Percentiles rank a stretch among this genome's conserved stretches.
Conservation (phyloP, 2,329 filamentous ascomycete genomes). For the Aspergillus texensis region DNA sequence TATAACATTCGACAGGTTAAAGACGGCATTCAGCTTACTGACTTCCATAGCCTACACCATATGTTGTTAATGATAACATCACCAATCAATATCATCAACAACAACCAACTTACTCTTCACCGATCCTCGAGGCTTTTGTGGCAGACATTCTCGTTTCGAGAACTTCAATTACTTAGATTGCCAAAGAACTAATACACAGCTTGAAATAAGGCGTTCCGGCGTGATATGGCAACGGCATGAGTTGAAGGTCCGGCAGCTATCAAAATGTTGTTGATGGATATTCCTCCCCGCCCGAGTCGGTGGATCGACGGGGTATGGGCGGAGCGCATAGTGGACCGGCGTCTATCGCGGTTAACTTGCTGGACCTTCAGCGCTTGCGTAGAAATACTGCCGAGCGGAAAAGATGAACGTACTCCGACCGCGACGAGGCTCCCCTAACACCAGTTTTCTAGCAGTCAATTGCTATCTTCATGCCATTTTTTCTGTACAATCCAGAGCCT, state of each 20-base stretch:
- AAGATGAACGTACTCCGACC: neutral
- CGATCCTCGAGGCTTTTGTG: slow-evolving; percentile 68
- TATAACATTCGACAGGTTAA: neutral
- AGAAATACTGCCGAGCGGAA: slow-evolving; percentile 5
- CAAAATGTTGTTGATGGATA: slow-evolving; percentile 15
- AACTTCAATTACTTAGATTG: neutral
- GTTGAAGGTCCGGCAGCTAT: neutral
- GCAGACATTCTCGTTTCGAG: slow-evolving; percentile 50
- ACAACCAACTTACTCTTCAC: slow-evolving; percentile 67
- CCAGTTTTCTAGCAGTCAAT: slow-evolving; percentile 4
- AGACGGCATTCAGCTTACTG: slow-evolving; percentile 48
- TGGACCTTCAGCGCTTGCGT: slow-evolving; percentile 12
- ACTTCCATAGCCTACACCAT: slow-evolving; percentile 83
- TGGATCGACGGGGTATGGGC: slow-evolving; percentile 17
- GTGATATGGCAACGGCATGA: neutral
- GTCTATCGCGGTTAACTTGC: slow-evolving; percentile 27
- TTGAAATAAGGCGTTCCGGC: neutral
- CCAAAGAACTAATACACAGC: neutral
- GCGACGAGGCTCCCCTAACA: neutral
- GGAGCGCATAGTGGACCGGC: slow-evolving; percentile 24
- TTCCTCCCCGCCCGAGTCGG: slow-evolving; percentile 23
- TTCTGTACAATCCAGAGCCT: neutral
- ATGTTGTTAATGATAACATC: slow-evolving; percentile 31
- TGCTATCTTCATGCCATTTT: neutral
- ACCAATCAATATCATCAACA: neutral